Conservation (phyloP, 2,329 filamentous ascomycete species). For the Colletotrichum godetiae region DNA sequence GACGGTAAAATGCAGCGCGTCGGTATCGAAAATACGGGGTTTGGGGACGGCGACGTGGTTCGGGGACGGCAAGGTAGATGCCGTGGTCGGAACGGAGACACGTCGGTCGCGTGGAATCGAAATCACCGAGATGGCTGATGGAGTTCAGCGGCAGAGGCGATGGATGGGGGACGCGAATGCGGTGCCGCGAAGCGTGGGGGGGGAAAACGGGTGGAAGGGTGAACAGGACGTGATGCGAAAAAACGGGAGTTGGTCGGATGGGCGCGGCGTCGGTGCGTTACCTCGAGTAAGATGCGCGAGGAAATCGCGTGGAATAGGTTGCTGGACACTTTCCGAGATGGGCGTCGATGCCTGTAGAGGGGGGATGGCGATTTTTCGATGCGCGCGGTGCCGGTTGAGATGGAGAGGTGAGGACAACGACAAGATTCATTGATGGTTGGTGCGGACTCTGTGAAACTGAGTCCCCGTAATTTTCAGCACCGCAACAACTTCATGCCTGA, state of each 20-base stretch:
- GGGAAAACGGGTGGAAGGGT: slow-evolving; percentile 40
- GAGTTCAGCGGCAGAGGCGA: slow-evolving; percentile 25
- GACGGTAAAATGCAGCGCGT: slow-evolving; percentile 34
- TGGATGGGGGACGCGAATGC: slow-evolving; percentile 19
- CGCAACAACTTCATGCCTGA: slow-evolving; percentile 42
- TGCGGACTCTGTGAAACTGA: slow-evolving; percentile 49
- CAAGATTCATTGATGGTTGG: slow-evolving; percentile 62
- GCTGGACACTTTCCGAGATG: slow-evolving; percentile 65
- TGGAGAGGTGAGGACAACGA: slow-evolving; percentile 63
- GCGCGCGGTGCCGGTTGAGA: slow-evolving; percentile 66
- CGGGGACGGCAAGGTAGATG: slow-evolving; percentile 23
- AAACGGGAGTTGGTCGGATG: slow-evolving; percentile 52
- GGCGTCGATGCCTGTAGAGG: slow-evolving; percentile 68
- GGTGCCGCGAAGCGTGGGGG: slow-evolving; percentile 37
- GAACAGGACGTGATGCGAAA: slow-evolving; percentile 52
- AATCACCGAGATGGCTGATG: slow-evolving; percentile 35
- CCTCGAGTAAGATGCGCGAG: slow-evolving; percentile 56
- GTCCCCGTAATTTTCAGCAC: slow-evolving; percentile 58
- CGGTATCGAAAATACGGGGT: slow-evolving; percentile 1
- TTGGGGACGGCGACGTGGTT: slow-evolving; percentile 18
- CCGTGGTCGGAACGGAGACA: slow-evolving; percentile 25
- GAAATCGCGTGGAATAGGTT: slow-evolving; percentile 66
- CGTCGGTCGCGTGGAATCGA: slow-evolving; percentile 32
- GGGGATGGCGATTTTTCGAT: slow-evolving; percentile 71
- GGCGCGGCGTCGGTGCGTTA: slow-evolving; percentile 54